Evolutionary conservation across 164 flowering plant species (phyloP), one percentile per base, ranked within the genome.

Genomic region (Litsea cubeba): DNA sequence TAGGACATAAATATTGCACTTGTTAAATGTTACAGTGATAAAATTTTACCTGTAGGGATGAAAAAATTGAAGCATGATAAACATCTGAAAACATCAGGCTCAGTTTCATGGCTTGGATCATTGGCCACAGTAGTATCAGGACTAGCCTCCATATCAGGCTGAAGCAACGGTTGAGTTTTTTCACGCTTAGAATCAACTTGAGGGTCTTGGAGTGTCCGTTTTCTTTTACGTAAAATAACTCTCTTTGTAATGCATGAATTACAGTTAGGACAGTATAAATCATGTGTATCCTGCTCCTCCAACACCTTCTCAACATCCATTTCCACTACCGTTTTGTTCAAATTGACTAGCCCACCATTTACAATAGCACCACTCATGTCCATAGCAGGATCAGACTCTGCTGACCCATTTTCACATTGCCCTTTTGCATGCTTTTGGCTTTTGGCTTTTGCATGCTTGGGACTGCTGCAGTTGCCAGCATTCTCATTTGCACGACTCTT

Each of bases 241-340:
- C 84, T 88, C 80, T 76, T 83, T 6, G 97, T 92, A 62, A 91
- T 89, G 67, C 98, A 88, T 35, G 91, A 87, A 30, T 87, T 80
- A 78, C 98, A 93, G 57, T 93, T 87, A 40, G 98, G 98, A 72
- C 98, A 93, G 75, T 25, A 88, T 62, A 91, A 71, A 79, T 93
- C 96, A 87, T 93, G 94, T 46, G 94, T 89, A 5, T 84, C 86
- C 79, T 91, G 96, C 83, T 91, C 87, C 81, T 70, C 74, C 28
- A 93, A 24, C 18, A 91, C 90, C 76, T 62, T 81, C 78, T 88
- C 94, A 70, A 93, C 83, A 77, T 89, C 88, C 24, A 73, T 77
- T 10, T 88, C 96, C 40, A 72, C 69, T 57, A 54, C 68, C n/a
- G 83, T 30, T 2, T 79, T 83, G 58, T 66, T 74, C 35, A 70